Evolutionary conservation across 306 rosid species (phyloP).

Genomic region (Purshia tridentata): DNA sequence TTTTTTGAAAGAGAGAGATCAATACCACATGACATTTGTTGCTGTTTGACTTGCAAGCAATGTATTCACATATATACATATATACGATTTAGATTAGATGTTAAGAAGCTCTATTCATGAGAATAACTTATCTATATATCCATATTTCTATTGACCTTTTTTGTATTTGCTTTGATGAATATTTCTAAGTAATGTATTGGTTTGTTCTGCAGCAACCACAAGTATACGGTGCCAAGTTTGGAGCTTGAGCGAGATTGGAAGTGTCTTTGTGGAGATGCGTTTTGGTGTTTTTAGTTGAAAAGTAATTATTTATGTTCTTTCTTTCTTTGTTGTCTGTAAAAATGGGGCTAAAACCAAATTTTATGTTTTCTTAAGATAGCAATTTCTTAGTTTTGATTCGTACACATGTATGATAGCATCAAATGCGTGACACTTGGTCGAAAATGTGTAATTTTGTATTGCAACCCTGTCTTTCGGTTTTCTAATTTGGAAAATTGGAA

Average conservation of each 20-base stretch:
- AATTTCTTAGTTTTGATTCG: neutral
- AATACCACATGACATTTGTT: neutral
- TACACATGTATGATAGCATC: neutral
- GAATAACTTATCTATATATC: neutral
- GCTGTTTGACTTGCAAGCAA: neutral
- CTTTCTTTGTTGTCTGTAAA: no score
- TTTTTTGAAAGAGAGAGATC: neutral
- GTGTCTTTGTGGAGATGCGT: neutral
- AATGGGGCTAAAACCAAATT: neutral
- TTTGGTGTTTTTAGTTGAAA: neutral
- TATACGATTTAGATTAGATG: neutral
- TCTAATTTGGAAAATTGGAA: no score
- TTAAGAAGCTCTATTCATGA: neutral
- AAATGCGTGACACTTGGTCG: neutral
- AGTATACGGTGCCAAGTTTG: constrained; percentile 75
- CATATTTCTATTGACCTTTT: no score
- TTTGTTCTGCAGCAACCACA: constrained; percentile 73
- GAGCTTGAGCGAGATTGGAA: constrained; percentile 33
- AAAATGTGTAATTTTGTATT: neutral
- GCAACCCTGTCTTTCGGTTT: neutral
- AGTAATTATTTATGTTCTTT: neutral
- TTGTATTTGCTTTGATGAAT: no score
- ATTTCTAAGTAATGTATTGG: neutral
- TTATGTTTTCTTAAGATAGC: neutral
- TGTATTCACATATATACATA: neutral